Base-by-base conservation (phyloP, 176 grass and related monocot genomes). In the Triticum timopheevii region DNA sequence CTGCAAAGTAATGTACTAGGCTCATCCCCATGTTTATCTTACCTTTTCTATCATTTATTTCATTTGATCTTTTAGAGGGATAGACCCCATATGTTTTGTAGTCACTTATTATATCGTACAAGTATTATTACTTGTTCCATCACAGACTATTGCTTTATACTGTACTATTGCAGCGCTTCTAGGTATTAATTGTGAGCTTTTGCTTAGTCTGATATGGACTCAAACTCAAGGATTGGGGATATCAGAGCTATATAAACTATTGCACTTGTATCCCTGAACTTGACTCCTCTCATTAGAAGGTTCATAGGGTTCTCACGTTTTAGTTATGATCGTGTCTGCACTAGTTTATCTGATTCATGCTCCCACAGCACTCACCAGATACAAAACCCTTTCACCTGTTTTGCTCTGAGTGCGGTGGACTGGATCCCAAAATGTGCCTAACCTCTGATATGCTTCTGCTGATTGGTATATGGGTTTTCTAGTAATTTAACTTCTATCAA, bases 1-100 rank as follows among this genome's bases (percentile, higher is more conserved):
- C 96, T 56, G 93, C 88, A 82, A 93, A 92, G 96, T 98, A 91
- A 86, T 85, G 73, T 83, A 75, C 31, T 11, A 70, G 8, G 23
- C 65, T 49, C 61, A 87, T 35, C 27, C 61, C 80, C 24, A 65
- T 61, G 59, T 67, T 36, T 87, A 54, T 35, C 24, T 80, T 85
- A 61, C 35, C 79, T 38, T 42, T 24, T 59, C 10, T 13, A 2
- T 15, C 4, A 13, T 85, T 54, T 65, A 20, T 65, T 85, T 38
- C 75, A 19, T 10, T 50, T 4, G 15, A 84, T 47, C 31, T 64
- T 76, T 61, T 76, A 80, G 22, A 69, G 20, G 22, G 52, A 24
- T 54, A 19, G 30, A 23, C 5, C 6, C 1, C 22, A 23, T 31
- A 65, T 3, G 4, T 85, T 89, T 66, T 82, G 44, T 84, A 80